These are phyloP conservation scores for Iris pallida DNA, from an alignment of 116 monocot species.

Conservation along the genomic window DNA sequence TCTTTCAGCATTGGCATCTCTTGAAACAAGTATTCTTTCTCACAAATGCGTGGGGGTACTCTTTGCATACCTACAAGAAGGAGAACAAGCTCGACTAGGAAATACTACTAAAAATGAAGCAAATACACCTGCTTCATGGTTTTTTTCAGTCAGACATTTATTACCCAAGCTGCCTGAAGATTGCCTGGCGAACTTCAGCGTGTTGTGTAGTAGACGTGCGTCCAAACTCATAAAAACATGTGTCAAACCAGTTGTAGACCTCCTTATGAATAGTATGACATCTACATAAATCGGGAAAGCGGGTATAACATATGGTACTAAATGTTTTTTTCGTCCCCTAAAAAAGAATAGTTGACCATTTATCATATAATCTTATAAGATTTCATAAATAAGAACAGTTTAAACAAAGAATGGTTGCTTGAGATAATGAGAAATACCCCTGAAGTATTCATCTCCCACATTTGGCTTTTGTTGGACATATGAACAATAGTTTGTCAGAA, in stretches of 20 bases:
- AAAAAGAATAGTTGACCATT: too few relatives aligned
- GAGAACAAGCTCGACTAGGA: neutral
- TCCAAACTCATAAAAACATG: slow-evolving; percentile 90
- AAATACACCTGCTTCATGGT: slow-evolving; percentile 82
- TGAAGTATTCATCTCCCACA: too few relatives aligned
- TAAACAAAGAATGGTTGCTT: too few relatives aligned
- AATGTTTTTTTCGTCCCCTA: too few relatives aligned
- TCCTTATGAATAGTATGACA: slow-evolving; percentile 89
- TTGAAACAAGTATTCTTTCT: slow-evolving; percentile 87
- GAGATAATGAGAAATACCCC: too few relatives aligned
- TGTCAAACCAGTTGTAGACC: slow-evolving; percentile 91
- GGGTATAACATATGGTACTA: too few relatives aligned
- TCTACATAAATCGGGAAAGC: too few relatives aligned
- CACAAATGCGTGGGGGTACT: slow-evolving; percentile 65
- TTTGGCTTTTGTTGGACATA: too few relatives aligned
- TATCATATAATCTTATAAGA: too few relatives aligned
- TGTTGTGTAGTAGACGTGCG: slow-evolving; percentile 86
- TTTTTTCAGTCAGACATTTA: slow-evolving; percentile 83
- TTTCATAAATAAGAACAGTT: too few relatives aligned
- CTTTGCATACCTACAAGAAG: slow-evolving; percentile 66
- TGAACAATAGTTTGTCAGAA: too few relatives aligned
- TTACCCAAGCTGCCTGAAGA: slow-evolving; percentile 79
- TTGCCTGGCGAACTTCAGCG: slow-evolving; percentile 89
- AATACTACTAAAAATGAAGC: neutral
- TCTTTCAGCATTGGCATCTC: slow-evolving; percentile 73